Conservation (phyloP, 805 yeast genomes). For the Myxozyma neotropica region DNA sequence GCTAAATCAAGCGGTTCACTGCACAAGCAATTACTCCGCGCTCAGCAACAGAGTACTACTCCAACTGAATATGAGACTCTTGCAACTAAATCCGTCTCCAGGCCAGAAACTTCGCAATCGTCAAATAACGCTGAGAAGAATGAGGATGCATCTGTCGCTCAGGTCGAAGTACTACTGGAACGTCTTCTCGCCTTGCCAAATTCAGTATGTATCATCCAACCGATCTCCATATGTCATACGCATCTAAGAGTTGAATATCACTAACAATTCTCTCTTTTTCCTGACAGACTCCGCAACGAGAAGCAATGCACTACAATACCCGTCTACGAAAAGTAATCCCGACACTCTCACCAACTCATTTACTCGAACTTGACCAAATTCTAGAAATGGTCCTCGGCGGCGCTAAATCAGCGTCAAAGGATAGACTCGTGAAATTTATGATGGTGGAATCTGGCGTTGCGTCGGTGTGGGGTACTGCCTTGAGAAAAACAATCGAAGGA, state of each 20-base stretch:
- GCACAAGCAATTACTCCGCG: conserved; percentile 8
- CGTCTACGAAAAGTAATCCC: conserved; percentile 11
- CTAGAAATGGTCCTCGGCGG: background rate
- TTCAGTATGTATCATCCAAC: background rate
- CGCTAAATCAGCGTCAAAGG: conserved; percentile 16
- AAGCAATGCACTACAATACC: conserved; percentile 20
- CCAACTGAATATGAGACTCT: background rate
- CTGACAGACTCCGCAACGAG: conserved; percentile 23
- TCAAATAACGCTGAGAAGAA: background rate
- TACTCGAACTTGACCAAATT: background rate
- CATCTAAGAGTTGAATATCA: background rate
- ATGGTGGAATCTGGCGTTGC: conserved; percentile 31
- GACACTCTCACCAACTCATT: conserved; percentile 13
- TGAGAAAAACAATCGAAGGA: conserved; percentile 25
- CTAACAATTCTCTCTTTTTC: background rate
- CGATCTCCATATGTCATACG: background rate
- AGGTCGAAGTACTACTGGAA: conserved; percentile 2
- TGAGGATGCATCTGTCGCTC: background rate
- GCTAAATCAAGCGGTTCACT: conserved; percentile 11
- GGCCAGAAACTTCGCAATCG: background rate
- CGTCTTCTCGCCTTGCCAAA: conserved; percentile 6
- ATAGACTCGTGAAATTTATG: conserved; percentile 23
- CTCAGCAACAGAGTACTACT: conserved; percentile 4
- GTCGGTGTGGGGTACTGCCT: conserved; percentile 28
- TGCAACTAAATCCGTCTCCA: background rate